Evolutionary conservation across 2,329 filamentous ascomycete genomes (phyloP).

Genomic region (Sodiomyces alkalinus): DNA sequence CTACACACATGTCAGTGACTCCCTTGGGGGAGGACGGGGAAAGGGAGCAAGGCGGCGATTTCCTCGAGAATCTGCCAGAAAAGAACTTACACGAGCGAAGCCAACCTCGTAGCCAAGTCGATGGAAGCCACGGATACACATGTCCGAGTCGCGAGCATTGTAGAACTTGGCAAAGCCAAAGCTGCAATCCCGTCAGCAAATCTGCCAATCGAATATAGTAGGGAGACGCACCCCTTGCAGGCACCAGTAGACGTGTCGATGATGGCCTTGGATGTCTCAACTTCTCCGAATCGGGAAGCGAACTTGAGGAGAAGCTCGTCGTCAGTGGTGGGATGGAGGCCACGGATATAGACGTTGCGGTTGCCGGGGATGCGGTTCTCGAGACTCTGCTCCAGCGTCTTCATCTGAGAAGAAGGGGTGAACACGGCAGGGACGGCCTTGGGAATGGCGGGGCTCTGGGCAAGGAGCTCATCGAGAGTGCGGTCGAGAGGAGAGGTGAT

Average conservation of each 20-base stretch:
- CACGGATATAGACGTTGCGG: conserved; percentile 96
- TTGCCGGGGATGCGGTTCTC: conserved; percentile 86
- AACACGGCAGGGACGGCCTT: conserved; percentile 80
- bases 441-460: conserved; percentile 71
- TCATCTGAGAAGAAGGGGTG: conserved; percentile 69
- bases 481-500: conserved; percentile 24
- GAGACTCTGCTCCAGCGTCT: conserved; percentile 84
- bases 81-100: conserved; percentile 63
- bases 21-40: conserved; percentile 2
- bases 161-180: conserved; percentile 97
- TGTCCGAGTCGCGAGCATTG: conserved; percentile 75
- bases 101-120: conserved; percentile 93
- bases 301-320: conserved; percentile 77
- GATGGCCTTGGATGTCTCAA: conserved; percentile 96
- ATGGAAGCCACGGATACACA: conserved; percentile 92
- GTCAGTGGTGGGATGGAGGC: conserved; percentile 86
- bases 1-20: conserved; percentile 28
- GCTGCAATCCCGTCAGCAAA: conserved; percentile 31
- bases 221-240: conserved; percentile 71
- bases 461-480: conserved; percentile 47
- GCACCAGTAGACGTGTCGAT: conserved; percentile 86
- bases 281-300: conserved; percentile 75
- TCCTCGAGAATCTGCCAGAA: too few species aligned
- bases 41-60: too few species aligned
- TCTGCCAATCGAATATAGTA: conserved; percentile 1